phyloP scores from a whole-genome alignment of 192 early-diverging fungal species.

The Endogone sp. region DNA sequence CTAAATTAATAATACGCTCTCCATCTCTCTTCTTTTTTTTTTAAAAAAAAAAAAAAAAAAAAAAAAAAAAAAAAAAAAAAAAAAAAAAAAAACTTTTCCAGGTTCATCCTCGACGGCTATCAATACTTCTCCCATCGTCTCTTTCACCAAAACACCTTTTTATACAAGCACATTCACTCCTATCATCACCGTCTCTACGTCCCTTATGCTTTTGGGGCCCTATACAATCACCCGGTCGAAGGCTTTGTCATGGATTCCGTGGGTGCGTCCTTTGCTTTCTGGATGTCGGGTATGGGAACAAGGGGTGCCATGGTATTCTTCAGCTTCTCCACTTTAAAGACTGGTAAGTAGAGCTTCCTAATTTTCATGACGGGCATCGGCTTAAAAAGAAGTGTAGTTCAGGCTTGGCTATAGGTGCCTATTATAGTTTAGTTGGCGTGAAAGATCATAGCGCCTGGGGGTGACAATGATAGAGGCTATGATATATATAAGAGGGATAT shows the following conservation, averaged over 20 bases:
- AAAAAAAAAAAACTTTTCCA: too few species aligned
- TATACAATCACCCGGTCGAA: slow-evolving; percentile 82
- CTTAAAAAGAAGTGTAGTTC: too few species aligned
- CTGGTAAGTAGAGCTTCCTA: too few species aligned
- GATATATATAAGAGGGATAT: too few species aligned
- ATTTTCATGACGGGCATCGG: too few species aligned
- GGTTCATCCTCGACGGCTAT: slow-evolving; percentile 46
- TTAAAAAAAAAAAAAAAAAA: too few species aligned
- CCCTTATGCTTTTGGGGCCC: slow-evolving; percentile 75
- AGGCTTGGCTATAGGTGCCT: too few species aligned
- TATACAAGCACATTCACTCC: slow-evolving; percentile 74
- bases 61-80: too few species aligned
- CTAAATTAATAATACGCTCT: background rate
- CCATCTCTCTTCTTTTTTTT: slow-evolving; percentile 5
- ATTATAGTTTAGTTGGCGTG: background rate
- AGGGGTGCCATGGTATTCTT: slow-evolving; percentile 65
- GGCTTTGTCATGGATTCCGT: slow-evolving; percentile 72
- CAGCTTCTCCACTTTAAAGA: slow-evolving; percentile 72
- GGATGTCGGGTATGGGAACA: slow-evolving; percentile 64
- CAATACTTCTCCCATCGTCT: slow-evolving; percentile 75
- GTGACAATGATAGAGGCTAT: too few species aligned
- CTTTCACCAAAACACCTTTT: slow-evolving; percentile 63
- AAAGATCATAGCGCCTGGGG: background rate
- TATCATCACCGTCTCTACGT: slow-evolving; percentile 74
- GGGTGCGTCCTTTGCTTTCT: slow-evolving; percentile 59